Base-by-base conservation (phyloP, 2,329 filamentous ascomycete genomes). In the Whalleya microplaca region DNA sequence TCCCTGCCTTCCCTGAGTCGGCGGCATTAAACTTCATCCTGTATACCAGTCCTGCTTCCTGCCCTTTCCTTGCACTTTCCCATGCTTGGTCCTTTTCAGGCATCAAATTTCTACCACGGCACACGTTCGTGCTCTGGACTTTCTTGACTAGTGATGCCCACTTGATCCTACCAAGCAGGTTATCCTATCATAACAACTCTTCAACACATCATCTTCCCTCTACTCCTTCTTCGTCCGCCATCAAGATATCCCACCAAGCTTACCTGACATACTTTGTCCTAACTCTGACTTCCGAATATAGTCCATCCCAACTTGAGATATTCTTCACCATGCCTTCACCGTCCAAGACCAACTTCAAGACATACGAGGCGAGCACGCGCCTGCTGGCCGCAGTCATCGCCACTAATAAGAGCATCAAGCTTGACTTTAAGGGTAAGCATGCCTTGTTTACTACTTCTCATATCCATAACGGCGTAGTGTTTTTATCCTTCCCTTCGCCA, bases 331-430 rank as follows among this genome's bases (percentile, higher is more conserved):
- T 84, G 82, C 74, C 80, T 3, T 70, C 77, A 2, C 47, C 70
- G 27, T 70, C 58, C 45, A 67, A 69, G 52, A 77, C 81, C 14
- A 86, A 84, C 63, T 88, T 86, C 73, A 82, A 80, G 59, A 78
- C 76, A 2, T 86, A 84, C 67, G 84, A 88, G 69, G 77, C 81
- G 0, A 83, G 84, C 62, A 79, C 80, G 19, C 84, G 85, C 45
- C 80, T 88, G 37, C 75, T 88, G 2, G 80, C 84, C 1, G 85
- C 85, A 4, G 80, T 88, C 21, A 73, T 88, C 0, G 85, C 84
- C 0, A 82, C 84, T 2, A 78, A 83, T 51, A 80, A 80, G 0
- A 74, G 75, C 0, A 66, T 82, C 0, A 84, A 80, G 59, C 80
- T 86, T 51, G 84, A 88, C 68, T 87, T 83, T 70, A 83, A 81